A percentile compares a stretch with the other conserved stretches of the same genome.
These are phyloP conservation scores for Afroboletus lepidellus DNA, from an alignment of 1,284 basidiomycete genomes.

Conservation along the genomic window DNA sequence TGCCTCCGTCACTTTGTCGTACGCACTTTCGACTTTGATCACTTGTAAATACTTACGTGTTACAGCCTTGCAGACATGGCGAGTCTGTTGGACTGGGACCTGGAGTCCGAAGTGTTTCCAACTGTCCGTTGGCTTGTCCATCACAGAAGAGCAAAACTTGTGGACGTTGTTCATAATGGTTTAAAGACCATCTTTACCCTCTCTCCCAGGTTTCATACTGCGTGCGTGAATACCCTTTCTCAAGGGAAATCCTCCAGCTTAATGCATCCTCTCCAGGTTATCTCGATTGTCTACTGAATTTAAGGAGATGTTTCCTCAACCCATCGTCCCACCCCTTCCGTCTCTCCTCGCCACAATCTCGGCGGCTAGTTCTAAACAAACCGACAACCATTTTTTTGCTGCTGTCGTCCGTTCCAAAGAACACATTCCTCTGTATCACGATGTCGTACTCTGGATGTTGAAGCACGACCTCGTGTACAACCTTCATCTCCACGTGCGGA, in stretches of 20 bases:
- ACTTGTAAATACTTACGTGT: slow-evolving; percentile 2
- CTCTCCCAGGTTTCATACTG: slow-evolving; percentile 61
- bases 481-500: slow-evolving; percentile 81
- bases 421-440: slow-evolving; percentile 68
- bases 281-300: slow-evolving; percentile 64
- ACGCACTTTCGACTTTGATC: slow-evolving; percentile 30
- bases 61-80: slow-evolving; percentile 84
- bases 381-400: slow-evolving; percentile 73
- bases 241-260: neutral
- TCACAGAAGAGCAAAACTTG: slow-evolving; percentile 84
- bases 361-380: slow-evolving; percentile 57
- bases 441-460: slow-evolving; percentile 91
- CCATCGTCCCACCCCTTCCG: slow-evolving; percentile 69
- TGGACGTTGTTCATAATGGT: slow-evolving; percentile 81
- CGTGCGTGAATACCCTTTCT: slow-evolving; percentile 47
- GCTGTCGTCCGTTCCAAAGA: slow-evolving; percentile 69
- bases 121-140: slow-evolving; percentile 89
- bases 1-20: slow-evolving; percentile 66
- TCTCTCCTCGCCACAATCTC: slow-evolving; percentile 74
- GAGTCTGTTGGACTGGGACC: slow-evolving; percentile 79
- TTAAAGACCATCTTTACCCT: slow-evolving; percentile 83
- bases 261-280: slow-evolving; percentile 44
- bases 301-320: slow-evolving; percentile 60
- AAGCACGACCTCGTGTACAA: slow-evolving; percentile 84
- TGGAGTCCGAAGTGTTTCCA: slow-evolving; percentile 84